Percentiles rank a stretch among this genome's conserved stretches.
Conservation (phyloP, 345 rosid genomes). For the Populus ilicifolia region DNA sequence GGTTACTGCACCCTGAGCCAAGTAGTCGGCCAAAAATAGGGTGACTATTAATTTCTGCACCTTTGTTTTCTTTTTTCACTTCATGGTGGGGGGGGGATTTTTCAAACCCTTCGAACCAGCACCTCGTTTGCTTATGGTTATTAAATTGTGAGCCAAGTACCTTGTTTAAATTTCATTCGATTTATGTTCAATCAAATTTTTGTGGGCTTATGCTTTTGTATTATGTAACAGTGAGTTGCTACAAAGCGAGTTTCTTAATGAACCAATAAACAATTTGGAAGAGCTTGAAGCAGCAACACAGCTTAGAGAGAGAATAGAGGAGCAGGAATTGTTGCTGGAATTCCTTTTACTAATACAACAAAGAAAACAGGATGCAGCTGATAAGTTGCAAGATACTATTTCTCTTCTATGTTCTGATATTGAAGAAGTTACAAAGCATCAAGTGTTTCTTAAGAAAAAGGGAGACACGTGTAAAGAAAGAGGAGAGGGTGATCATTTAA, state of each 20-base stretch:
- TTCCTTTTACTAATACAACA: conserved; percentile 71
- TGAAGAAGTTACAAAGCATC: conserved; percentile 70
- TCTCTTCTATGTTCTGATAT: conserved; percentile 75
- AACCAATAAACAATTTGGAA: conserved; percentile 66
- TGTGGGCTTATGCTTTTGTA: neutral
- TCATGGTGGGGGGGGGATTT: neutral
- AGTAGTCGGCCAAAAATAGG: conserved; percentile 71
- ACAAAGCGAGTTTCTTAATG: conserved; percentile 75
- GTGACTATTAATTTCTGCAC: conserved; percentile 27
- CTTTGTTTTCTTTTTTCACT: neutral
- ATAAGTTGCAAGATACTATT: conserved; percentile 59
- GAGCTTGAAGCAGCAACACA: conserved; percentile 84
- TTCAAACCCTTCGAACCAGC: neutral
- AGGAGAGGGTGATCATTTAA: conserved; percentile 42
- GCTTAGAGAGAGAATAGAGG: conserved; percentile 73
- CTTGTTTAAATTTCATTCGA: neutral
- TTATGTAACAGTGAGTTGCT: conserved; percentile 64
- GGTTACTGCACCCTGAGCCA: conserved; percentile 91
- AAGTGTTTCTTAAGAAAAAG: conserved; percentile 48
- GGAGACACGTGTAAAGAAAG: conserved; percentile 35
- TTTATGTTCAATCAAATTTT: neutral
- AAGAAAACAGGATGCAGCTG: conserved; percentile 70
- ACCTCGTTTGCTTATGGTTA: conserved; percentile 66
- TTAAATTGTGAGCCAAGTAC: conserved; percentile 74
- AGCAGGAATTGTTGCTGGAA: conserved; percentile 81